phyloP scores from a whole-genome alignment of 2,329 filamentous ascomycete genomes.

The Aphanocladium album region DNA sequence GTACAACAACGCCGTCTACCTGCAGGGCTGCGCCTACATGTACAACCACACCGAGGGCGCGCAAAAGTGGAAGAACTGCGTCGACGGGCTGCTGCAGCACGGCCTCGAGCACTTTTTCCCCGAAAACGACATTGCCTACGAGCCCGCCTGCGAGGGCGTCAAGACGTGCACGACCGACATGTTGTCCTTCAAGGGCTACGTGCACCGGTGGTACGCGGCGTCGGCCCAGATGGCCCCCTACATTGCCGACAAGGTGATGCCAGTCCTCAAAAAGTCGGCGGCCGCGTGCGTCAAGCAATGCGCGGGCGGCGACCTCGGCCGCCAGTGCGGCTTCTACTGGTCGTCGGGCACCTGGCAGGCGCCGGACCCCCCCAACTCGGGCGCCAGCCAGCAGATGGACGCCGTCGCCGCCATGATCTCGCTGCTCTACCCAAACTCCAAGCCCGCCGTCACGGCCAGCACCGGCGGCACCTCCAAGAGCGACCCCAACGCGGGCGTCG shows the following conservation, averaged over 20 bases:
- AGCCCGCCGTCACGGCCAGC: conserved; percentile 38
- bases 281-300: conserved; percentile 51
- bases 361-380: conserved; percentile 30
- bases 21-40: conserved; percentile 58
- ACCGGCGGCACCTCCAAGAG: conserved; percentile 51
- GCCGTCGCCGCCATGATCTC: conserved; percentile 51
- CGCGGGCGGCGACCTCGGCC: conserved; percentile 42
- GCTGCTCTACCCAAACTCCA: conserved; percentile 40
- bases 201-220: conserved; percentile 52
- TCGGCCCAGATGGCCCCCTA: conserved; percentile 51
- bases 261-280: conserved; percentile 48
- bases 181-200: conserved; percentile 57
- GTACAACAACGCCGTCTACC: conserved; percentile 54
- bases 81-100: conserved; percentile 35
- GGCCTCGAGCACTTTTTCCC: conserved; percentile 48
- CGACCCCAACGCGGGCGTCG: conserved; percentile 37
- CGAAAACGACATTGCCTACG: conserved; percentile 51
- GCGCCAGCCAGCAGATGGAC: conserved; percentile 57
- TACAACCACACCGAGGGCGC: no score
- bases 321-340: conserved; percentile 54
- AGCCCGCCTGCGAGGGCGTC: conserved; percentile 54
- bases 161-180: conserved; percentile 58
- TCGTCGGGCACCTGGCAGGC: conserved; percentile 46
- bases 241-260: conserved; percentile 43
- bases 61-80: conserved; percentile 47